Evolutionary conservation across 108 stramenopile species (phyloP).

Genomic region (Conticribra weissflogii): DNA sequence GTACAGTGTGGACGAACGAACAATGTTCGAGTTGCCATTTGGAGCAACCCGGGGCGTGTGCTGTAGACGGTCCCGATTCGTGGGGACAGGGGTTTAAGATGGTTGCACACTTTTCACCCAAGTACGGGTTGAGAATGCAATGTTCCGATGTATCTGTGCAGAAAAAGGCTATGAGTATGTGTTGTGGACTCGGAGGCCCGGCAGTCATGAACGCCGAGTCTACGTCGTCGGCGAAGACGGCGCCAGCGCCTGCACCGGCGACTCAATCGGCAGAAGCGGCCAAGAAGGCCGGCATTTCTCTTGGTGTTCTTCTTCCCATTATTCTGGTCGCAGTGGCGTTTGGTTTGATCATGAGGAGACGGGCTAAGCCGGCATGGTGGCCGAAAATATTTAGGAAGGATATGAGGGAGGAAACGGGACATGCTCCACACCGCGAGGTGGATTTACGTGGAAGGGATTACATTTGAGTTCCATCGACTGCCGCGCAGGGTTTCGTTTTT

Average conservation of each 20-base stretch:
- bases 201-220: slow-evolving; percentile 15
- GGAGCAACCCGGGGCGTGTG: slow-evolving; percentile 29
- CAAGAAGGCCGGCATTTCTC: slow-evolving; percentile 32
- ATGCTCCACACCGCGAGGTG: slow-evolving; percentile 52
- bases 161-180: slow-evolving; percentile 44
- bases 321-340: slow-evolving; percentile 20
- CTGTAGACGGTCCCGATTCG: slow-evolving; percentile 10
- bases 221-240: no score
- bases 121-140: slow-evolving; percentile 34
- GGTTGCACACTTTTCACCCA: slow-evolving; percentile 39
- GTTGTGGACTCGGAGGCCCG: slow-evolving; percentile 49
- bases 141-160: slow-evolving; percentile 14
- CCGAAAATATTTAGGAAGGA: slow-evolving; percentile 43
- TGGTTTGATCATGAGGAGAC: slow-evolving; percentile 47
- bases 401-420: slow-evolving; percentile 46
- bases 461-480: slow-evolving; percentile 21
- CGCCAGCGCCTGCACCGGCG: neutral
- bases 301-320: slow-evolving; percentile 29
- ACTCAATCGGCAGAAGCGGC: slow-evolving; percentile 7
- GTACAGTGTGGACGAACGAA: slow-evolving; percentile 47
- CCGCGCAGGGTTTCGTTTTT: neutral
- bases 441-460: slow-evolving; percentile 51
- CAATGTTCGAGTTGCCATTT: slow-evolving; percentile 43
- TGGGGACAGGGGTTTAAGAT: slow-evolving; percentile 46
- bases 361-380: slow-evolving; percentile 49